phyloP scores from a whole-genome alignment of 164 flowering plant genomes.

The Kalanchoe fedtschenkoi region DNA sequence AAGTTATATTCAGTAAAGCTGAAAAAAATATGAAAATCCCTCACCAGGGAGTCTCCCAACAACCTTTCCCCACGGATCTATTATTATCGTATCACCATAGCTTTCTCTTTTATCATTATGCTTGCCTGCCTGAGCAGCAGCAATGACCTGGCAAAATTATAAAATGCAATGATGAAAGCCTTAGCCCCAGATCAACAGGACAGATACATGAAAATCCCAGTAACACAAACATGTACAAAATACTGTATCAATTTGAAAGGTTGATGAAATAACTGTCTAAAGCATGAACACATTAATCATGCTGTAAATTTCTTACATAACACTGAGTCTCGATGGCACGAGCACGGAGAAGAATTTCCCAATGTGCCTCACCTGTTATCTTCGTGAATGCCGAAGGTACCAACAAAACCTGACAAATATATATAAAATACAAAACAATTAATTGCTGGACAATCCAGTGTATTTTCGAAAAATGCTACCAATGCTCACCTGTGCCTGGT shows the following conservation, averaged over 20 bases:
- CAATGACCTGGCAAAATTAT: constrained; percentile 48
- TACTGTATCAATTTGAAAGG: neutral
- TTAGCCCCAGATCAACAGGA: neutral
- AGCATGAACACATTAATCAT: too few relatives aligned
- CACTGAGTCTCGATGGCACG: constrained; percentile 96
- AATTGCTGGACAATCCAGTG: neutral
- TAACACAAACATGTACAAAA: neutral
- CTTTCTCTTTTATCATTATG: constrained; percentile 85
- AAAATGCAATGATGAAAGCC: constrained; percentile 5
- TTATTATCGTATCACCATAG: constrained; percentile 70
- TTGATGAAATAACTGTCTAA: neutral
- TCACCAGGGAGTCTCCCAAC: constrained; percentile 70
- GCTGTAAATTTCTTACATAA: constrained; percentile 35
- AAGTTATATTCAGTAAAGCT: neutral
- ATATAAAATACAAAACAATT: too few relatives aligned
- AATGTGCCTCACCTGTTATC: constrained; percentile 85
- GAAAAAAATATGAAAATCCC: constrained; percentile 3
- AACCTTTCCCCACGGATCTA: constrained; percentile 92
- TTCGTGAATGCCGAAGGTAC: constrained; percentile 87
- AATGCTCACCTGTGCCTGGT: constrained; percentile 54
- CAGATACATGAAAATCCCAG: constrained; percentile 3
- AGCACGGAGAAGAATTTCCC: constrained; percentile 94
- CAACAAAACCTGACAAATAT: constrained; percentile 47
- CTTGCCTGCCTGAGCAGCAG: constrained; percentile 79
- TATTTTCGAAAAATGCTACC: neutral